These are phyloP conservation scores for Apiotrichum laibachii DNA, from an alignment of 1,284 basidiomycete genomes.

Conservation along the genomic window DNA sequence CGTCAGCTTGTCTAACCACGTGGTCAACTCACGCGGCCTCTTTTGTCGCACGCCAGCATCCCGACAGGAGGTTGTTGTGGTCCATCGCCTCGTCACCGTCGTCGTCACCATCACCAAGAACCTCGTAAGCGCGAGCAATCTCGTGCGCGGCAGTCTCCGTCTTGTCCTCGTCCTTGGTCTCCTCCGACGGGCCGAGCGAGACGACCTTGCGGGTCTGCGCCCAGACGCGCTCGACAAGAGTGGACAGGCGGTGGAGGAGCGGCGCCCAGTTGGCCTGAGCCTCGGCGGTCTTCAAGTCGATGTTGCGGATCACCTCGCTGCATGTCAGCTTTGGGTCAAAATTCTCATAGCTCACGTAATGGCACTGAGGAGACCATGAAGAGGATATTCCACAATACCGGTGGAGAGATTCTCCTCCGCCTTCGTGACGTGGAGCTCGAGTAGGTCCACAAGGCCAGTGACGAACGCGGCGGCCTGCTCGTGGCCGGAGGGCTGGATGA, in stretches of 20 bases:
- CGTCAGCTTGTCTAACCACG: not conserved
- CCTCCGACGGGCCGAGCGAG: constrained; percentile 27
- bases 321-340: not conserved
- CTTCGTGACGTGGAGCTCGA: constrained; percentile 32
- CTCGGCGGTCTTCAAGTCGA: constrained; percentile 17
- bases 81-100: constrained; percentile 31
- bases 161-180: constrained; percentile 14
- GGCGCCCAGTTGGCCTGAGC: constrained; percentile 25
- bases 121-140: constrained; percentile 47
- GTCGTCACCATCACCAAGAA: constrained; percentile 34
- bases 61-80: constrained; percentile 44
- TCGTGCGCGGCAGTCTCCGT: constrained; percentile 42
- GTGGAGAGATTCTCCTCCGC: constrained; percentile 34
- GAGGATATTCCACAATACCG: constrained; percentile 38
- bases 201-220: constrained; percentile 40
- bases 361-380: constrained; percentile 45
- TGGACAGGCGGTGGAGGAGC: constrained; percentile 27
- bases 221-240: constrained; percentile 42
- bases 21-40: constrained; percentile 40
- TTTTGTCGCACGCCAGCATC: constrained; percentile 49
- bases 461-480: constrained; percentile 27
- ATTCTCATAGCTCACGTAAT: constrained; percentile 28
- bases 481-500: constrained; percentile 21
- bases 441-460: constrained; percentile 20
- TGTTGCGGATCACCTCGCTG: constrained; percentile 30